Percentiles rank a stretch among this genome's conserved stretches.
Conservation (phyloP, 257 asterid species). For the Lycium barbarum region DNA sequence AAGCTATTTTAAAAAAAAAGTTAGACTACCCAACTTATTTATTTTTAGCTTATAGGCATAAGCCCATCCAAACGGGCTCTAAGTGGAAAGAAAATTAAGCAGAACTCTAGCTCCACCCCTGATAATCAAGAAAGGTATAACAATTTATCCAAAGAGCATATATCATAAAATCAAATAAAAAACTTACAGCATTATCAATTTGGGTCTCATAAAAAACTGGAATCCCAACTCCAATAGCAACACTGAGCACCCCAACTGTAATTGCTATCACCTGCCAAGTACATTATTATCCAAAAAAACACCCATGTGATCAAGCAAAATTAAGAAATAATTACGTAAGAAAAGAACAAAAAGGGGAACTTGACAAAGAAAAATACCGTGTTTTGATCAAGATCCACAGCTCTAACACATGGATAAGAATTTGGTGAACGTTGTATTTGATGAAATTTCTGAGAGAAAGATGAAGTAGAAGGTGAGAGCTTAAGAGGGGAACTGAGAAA, state of each 20-base stretch:
- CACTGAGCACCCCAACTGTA: conserved; percentile 78
- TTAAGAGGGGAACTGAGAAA: conserved; percentile 62
- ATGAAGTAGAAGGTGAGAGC: conserved; percentile 41
- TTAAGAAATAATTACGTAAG: too few relatives aligned
- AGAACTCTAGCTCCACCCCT: background rate
- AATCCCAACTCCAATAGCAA: conserved; percentile 91
- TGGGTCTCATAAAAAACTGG: conserved; percentile 91
- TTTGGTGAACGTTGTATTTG: conserved; percentile 46
- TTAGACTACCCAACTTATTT: too few relatives aligned
- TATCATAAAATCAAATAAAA: background rate
- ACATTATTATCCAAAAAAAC: background rate
- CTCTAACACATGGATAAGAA: conserved; percentile 77
- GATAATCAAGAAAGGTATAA: conserved; percentile 11
- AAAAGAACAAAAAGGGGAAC: background rate
- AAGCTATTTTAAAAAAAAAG: too few relatives aligned
- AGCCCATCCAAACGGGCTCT: too few relatives aligned
- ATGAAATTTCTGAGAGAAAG: conserved; percentile 46
- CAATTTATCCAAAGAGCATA: background rate
- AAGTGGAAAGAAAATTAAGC: background rate
- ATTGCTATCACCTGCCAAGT: conserved; percentile 73
- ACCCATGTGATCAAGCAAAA: background rate
- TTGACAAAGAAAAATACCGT: conserved; percentile 50
- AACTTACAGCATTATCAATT: conserved; percentile 82
- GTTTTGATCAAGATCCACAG: conserved; percentile 90
- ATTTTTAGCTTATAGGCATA: too few relatives aligned